These are phyloP conservation scores for Fusarium torulosum DNA, from an alignment of 2,329 filamentous ascomycete genomes.

Conservation along the genomic window DNA sequence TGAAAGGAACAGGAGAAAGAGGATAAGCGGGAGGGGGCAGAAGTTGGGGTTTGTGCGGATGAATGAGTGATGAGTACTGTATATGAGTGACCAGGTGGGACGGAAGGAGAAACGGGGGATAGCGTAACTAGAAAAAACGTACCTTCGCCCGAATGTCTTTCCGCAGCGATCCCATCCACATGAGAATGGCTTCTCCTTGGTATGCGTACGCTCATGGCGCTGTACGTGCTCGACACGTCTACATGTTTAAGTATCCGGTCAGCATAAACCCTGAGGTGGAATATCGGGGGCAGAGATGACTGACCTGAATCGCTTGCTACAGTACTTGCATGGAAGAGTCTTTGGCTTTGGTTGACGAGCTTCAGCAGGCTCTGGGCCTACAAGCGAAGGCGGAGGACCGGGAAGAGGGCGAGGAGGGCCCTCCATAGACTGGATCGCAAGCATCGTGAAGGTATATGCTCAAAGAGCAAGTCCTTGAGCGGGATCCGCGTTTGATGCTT, in stretches of 20 bases:
- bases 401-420: constrained; percentile 53
- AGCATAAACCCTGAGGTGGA: constrained; percentile 24
- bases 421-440: constrained; percentile 67
- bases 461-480: constrained; percentile 34
- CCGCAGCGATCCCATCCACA: constrained; percentile 71
- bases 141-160: constrained; percentile 73
- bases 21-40: constrained; percentile 9
- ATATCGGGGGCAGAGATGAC: constrained; percentile 45
- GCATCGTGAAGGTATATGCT: constrained; percentile 57
- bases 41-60: constrained; percentile 23
- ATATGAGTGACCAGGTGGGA: constrained; percentile 36
- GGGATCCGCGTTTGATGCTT: constrained; percentile 15
- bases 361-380: constrained; percentile 62
- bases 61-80: constrained; percentile 34
- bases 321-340: constrained; percentile 72
- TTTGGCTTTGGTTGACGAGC: constrained; percentile 70
- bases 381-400: constrained; percentile 45
- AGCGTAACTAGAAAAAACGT: constrained; percentile 53
- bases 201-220: constrained; percentile 73
- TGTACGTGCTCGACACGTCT: constrained; percentile 75
- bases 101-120: constrained; percentile 35
- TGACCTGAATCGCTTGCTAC: constrained; percentile 72
- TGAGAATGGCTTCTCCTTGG: constrained; percentile 74
- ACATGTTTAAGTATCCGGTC: constrained; percentile 41
- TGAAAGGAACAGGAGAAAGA: constrained; percentile 1